A percentile compares a stretch with the other conserved stretches of the same genome.
phyloP scores from a whole-genome alignment of 371 early-diverging fungal genomes.

The Batrachochytrium dendrobatidis region DNA sequence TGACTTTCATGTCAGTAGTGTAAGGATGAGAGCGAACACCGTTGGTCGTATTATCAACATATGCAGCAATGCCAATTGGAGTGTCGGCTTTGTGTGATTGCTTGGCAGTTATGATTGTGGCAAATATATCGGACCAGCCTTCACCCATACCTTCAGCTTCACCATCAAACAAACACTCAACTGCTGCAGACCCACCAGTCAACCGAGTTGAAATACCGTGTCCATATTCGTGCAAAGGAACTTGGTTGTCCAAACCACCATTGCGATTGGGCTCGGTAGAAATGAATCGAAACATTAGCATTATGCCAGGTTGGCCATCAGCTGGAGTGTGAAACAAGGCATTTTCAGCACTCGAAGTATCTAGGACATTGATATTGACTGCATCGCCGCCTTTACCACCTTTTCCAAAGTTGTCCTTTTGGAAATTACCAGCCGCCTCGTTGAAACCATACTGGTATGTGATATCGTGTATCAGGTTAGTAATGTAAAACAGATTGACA shows the following conservation, averaged over 20 bases:
- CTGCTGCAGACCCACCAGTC: constrained; percentile 29
- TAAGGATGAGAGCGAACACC: constrained; percentile 29
- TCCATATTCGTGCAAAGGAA: constrained; percentile 41
- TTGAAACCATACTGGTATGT: constrained; percentile 35
- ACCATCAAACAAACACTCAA: constrained; percentile 22
- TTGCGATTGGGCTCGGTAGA: constrained; percentile 24
- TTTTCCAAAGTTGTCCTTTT: constrained; percentile 23
- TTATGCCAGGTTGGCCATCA: constrained; percentile 27
- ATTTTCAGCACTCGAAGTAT: constrained; percentile 25
- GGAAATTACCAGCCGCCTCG: constrained; percentile 46
- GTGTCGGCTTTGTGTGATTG: constrained; percentile 17
- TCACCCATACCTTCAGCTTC: constrained; percentile 34
- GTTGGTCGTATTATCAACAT: constrained; percentile 26
- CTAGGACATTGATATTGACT: constrained; percentile 46
- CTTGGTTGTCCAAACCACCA: constrained; percentile 33
- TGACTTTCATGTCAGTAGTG: constrained; percentile 22
- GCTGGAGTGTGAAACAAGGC: constrained; percentile 37
- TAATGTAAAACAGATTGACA: constrained; percentile 28
- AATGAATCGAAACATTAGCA: constrained; percentile 33
- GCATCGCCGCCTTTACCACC: constrained; percentile 69
- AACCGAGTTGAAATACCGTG: constrained; percentile 38
- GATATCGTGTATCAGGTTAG: constrained; percentile 36
- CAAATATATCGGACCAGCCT: constrained; percentile 29
- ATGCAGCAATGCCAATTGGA: constrained; percentile 17
- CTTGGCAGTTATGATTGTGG: constrained; percentile 8